Conservation (phyloP, 192 early-diverging fungal genomes). For the Coemansia sp. region DNA sequence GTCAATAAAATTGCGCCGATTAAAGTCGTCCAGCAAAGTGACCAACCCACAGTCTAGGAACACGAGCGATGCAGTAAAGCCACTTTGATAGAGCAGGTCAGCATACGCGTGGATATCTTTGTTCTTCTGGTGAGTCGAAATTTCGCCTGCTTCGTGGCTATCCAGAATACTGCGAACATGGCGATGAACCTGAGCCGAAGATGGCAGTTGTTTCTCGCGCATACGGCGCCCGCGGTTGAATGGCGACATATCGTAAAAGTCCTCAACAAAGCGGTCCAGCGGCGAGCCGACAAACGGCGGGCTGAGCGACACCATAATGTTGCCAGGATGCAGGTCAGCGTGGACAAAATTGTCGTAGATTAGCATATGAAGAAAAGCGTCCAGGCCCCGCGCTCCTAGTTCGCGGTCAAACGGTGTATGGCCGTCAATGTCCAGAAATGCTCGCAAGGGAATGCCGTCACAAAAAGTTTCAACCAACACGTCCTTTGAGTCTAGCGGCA, state of each 20-base stretch:
- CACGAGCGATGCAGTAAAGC: conserved; percentile 74
- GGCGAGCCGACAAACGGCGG: conserved; percentile 59
- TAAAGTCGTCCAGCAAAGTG: conserved; percentile 67
- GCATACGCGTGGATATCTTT: conserved; percentile 28
- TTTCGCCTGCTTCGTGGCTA: conserved; percentile 22
- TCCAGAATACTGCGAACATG: conserved; percentile 26
- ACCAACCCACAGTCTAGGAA: conserved; percentile 94
- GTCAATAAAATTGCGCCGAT: conserved; percentile 88
- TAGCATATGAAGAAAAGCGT: conserved; percentile 86
- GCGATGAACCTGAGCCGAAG: conserved; percentile 27
- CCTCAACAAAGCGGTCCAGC: conserved; percentile 54
- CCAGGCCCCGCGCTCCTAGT: conserved; percentile 79
- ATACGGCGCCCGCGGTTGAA: conserved; percentile 21
- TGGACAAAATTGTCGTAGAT: conserved; percentile 94
- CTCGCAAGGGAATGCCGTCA: conserved; percentile 71
- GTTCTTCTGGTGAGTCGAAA: conserved; percentile 16
- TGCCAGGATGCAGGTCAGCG: conserved; percentile 92
- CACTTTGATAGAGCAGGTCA: conserved; percentile 59
- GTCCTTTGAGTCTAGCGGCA: conserved; percentile 56
- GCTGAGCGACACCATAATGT: conserved; percentile 82
- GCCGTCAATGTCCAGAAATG: conserved; percentile 67
- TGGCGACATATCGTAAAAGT: conserved; percentile 53
- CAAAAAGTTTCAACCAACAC: conserved; percentile 86
- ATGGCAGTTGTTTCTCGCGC: conserved; percentile 21
- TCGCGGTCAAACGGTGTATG: conserved; percentile 68